phyloP scores from a whole-genome alignment of 1,284 basidiomycete genomes.

The Sphaerobolus stellatus region DNA sequence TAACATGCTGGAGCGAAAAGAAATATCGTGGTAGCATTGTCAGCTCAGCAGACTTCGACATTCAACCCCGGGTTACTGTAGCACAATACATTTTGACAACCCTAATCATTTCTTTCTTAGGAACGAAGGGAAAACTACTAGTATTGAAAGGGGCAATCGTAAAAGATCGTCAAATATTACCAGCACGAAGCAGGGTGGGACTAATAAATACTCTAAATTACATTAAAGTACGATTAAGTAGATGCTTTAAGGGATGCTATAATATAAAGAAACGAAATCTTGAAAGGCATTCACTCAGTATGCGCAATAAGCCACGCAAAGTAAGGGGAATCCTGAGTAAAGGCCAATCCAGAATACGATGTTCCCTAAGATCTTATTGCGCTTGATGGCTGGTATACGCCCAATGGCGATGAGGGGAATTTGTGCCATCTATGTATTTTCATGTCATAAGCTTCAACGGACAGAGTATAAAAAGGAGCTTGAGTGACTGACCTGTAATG shows the following conservation, averaged over 20 bases:
- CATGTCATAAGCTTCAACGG: background rate
- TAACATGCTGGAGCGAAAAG: too few species aligned
- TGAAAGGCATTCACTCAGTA: constrained; percentile 41
- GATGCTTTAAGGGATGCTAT: background rate
- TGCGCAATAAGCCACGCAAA: constrained; percentile 84
- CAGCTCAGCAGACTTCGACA: too few species aligned
- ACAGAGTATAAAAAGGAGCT: too few species aligned
- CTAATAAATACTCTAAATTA: too few species aligned
- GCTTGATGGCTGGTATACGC: constrained; percentile 71
- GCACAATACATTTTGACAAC: too few species aligned
- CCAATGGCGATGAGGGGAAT: constrained; percentile 81
- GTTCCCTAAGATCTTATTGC: constrained; percentile 78
- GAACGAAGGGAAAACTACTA: too few species aligned
- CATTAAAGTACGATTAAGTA: background rate
- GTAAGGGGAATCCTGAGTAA: constrained; percentile 87
- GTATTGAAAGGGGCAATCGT: too few species aligned
- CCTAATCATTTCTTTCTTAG: too few species aligned
- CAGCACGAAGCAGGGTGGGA: too few species aligned
- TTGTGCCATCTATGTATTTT: constrained; percentile 5
- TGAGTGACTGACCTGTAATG: constrained; percentile 53
- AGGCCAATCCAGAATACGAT: constrained; percentile 92
- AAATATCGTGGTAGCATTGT: too few species aligned
- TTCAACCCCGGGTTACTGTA: too few species aligned
- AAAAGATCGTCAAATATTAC: too few species aligned
- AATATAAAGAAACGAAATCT: background rate